Percentiles rank a stretch among this genome's conserved stretches.
These are phyloP conservation scores for Eimeria necatrix DNA, from an alignment of 169 alveolate species.

Conservation along the genomic window DNA sequence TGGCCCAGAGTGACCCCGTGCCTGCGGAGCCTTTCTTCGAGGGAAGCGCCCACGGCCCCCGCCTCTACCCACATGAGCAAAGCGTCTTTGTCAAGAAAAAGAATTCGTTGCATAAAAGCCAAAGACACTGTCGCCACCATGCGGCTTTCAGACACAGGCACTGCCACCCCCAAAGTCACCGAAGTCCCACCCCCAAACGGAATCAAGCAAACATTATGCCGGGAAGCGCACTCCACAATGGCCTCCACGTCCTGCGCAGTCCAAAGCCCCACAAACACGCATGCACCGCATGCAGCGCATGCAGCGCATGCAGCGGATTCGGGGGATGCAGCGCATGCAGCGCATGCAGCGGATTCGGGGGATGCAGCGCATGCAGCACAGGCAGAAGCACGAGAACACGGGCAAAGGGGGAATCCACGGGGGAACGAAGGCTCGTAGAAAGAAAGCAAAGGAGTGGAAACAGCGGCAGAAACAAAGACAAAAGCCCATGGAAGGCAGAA, in stretches of 20 bases:
- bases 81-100: constrained; percentile 87
- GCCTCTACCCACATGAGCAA: constrained; percentile 90
- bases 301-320: too few relatives aligned
- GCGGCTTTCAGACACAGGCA: neutral
- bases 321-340: too few relatives aligned
- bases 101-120: constrained; percentile 87
- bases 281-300: too few relatives aligned
- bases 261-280: neutral
- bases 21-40: constrained; percentile 88
- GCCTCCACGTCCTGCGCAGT: constrained; percentile 85
- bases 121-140: constrained; percentile 86
- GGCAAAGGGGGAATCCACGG: neutral
- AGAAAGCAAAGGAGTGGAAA: too few relatives aligned
- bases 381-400: neutral
- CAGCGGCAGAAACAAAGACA: too few relatives aligned
- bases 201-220: constrained; percentile 84
- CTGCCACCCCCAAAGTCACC: constrained; percentile 87
- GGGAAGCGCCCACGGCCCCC: constrained; percentile 89
- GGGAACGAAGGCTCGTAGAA: too few relatives aligned
- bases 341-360: too few relatives aligned
- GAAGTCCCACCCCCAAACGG: constrained; percentile 93
- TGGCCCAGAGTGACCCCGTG: constrained; percentile 90
- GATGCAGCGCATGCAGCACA: neutral
- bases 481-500: too few relatives aligned
- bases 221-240: constrained; percentile 83